Evolutionary conservation across 768 basidiomycete species (phyloP).

Genomic region (Coprinopsis cinerea): DNA sequence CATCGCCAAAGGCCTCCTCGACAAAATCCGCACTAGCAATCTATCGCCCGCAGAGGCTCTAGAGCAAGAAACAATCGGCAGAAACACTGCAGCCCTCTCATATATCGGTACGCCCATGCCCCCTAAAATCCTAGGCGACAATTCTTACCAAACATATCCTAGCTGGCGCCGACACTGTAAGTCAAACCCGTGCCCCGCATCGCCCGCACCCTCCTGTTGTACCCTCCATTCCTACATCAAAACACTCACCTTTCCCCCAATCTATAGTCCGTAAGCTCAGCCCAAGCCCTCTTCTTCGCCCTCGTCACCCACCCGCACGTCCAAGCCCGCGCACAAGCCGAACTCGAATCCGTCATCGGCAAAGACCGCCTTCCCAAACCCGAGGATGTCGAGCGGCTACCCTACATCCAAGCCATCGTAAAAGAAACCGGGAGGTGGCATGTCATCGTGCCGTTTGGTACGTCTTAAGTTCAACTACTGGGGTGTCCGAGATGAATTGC

Average conservation of each 20-base stretch:
- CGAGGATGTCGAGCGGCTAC: constrained; percentile 24
- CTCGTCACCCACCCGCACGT: constrained; percentile 31
- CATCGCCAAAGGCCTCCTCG: neutral
- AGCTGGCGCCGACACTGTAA: constrained; percentile 25
- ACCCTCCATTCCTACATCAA: too few relatives aligned
- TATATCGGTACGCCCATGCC: neutral
- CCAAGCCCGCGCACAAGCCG: constrained; percentile 29
- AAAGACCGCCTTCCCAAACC: constrained; percentile 27
- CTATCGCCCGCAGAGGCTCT: too few relatives aligned
- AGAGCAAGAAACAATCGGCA: neutral
- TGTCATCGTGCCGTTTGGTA: constrained; percentile 27
- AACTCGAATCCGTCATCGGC: constrained; percentile 31
- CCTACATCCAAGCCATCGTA: constrained; percentile 29
- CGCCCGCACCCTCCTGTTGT: too few relatives aligned
- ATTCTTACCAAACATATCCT: too few relatives aligned
- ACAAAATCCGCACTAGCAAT: neutral
- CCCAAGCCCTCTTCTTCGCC: constrained; percentile 29
- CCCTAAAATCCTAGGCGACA: neutral
- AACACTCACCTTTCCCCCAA: too few relatives aligned
- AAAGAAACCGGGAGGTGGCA: constrained; percentile 32
- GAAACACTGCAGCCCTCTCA: neutral
- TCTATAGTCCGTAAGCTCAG: constrained; percentile 26
- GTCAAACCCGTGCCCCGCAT: neutral
- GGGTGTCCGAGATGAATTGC: too few relatives aligned
- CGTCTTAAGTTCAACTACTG: neutral